A percentile compares a stretch with the other conserved stretches of the same genome.
These are phyloP conservation scores for Malus hybrid DNA, from an alignment of 331 rosid species.

Conservation along the genomic window DNA sequence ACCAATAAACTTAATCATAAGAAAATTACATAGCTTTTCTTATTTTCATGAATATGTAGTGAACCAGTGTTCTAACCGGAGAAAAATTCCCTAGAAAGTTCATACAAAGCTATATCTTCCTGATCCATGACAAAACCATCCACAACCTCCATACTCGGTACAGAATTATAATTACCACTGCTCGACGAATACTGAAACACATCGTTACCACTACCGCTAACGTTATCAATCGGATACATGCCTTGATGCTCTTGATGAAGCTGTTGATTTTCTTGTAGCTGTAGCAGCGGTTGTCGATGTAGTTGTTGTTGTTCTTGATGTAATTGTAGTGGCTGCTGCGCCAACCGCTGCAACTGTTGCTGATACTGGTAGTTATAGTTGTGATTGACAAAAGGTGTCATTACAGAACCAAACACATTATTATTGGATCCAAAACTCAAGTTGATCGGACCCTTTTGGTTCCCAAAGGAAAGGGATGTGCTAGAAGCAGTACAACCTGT, in stretches of 20 bases:
- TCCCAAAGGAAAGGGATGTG: constrained; percentile 30
- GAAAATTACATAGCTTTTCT: not conserved
- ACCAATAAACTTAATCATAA: not conserved
- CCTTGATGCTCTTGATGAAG: constrained; percentile 1
- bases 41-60: not conserved
- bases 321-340: constrained; percentile 18
- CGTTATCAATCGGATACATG: constrained; percentile 27
- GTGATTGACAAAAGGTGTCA: constrained; percentile 9
- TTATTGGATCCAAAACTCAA: constrained; percentile 43
- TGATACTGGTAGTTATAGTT: constrained; percentile 7
- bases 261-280: constrained; percentile 7
- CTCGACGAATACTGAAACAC: constrained; percentile 3
- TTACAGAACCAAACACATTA: not conserved
- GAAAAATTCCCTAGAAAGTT: not conserved
- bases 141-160: not conserved
- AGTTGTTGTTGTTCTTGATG: not conserved
- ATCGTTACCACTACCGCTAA: not conserved
- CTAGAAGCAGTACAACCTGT: constrained; percentile 51
- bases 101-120: constrained; percentile 6
- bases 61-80: not conserved
- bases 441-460: constrained; percentile 77
- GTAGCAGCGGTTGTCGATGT: constrained; percentile 14
- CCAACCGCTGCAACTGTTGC: constrained; percentile 19
- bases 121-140: constrained; percentile 5
- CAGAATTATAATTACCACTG: not conserved